These are phyloP conservation scores for Penicillium sp. DNA, from an alignment of 2,329 filamentous ascomycete genomes.

Conservation along the genomic window DNA sequence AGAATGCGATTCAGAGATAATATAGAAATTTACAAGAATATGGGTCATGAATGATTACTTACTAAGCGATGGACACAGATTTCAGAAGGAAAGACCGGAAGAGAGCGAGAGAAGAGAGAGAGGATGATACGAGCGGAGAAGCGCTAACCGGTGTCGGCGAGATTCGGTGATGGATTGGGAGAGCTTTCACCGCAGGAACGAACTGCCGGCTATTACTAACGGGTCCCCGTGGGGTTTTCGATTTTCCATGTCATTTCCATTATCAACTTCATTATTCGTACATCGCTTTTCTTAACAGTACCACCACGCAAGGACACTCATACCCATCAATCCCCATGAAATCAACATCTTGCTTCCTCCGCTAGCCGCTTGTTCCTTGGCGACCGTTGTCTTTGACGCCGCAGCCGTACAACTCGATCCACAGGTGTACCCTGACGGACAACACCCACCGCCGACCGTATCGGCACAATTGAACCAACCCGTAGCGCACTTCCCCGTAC, in stretches of 20 bases:
- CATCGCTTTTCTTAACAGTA: conserved; percentile 1
- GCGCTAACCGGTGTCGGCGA: conserved; percentile 21
- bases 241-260: conserved; percentile 4
- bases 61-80: conserved; percentile 6
- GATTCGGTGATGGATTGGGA: conserved; percentile 16
- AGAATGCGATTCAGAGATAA: not conserved
- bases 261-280: conserved; percentile 6
- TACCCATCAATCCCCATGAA: not conserved
- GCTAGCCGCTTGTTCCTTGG: conserved; percentile 33
- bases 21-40: not conserved
- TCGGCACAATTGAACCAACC: conserved; percentile 76
- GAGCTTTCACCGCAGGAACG: conserved; percentile 13
- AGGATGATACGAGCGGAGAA: conserved; percentile 13
- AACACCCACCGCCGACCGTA: conserved; percentile 75
- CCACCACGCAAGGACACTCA: not conserved
- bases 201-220: conserved; percentile 14
- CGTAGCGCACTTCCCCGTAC: conserved; percentile 61
- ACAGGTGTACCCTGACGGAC: conserved; percentile 74
- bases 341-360: conserved; percentile 3
- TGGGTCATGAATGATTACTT: not conserved
- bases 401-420: conserved; percentile 70
- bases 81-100: not conserved
- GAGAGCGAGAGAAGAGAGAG: conserved; percentile 1
- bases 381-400: conserved; percentile 55
- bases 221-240: conserved; percentile 15